Evolutionary conservation across 164 flowering plant genomes (phyloP).

Genomic region (Chimonanthus praecox): DNA sequence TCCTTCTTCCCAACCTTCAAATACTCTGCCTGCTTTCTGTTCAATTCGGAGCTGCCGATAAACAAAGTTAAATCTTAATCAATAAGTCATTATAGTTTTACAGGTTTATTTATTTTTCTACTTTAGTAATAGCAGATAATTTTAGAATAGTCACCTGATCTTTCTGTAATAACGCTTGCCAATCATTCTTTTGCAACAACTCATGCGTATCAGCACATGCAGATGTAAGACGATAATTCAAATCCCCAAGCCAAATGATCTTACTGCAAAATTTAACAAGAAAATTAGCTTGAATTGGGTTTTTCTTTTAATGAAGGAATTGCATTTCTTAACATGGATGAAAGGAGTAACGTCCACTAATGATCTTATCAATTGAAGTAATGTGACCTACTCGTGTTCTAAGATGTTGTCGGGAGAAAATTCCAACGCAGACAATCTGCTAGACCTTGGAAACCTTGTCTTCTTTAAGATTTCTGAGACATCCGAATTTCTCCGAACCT

Average conservation of each 20-base stretch:
- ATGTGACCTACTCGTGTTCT: constrained; percentile 36
- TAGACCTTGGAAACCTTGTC: constrained; percentile 52
- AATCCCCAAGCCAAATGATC: constrained; percentile 82
- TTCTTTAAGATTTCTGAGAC: constrained; percentile 65
- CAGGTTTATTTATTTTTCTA: background rate
- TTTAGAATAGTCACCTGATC: constrained; percentile 52
- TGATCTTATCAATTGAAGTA: background rate
- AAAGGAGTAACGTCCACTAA: background rate
- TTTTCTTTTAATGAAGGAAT: too few species aligned
- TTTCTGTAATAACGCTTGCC: constrained; percentile 70
- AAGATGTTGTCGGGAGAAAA: constrained; percentile 45
- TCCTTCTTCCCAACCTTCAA: constrained; percentile 89
- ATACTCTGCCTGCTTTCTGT: constrained; percentile 67
- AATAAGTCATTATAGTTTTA: too few species aligned
- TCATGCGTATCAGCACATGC: constrained; percentile 36
- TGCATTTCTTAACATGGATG: background rate
- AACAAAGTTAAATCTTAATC: background rate
- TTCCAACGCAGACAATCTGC: constrained; percentile 19
- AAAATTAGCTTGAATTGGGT: background rate
- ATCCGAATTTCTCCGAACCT: constrained; percentile 58
- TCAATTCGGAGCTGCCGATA: constrained; percentile 59
- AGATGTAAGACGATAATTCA: constrained; percentile 70
- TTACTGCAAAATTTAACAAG: constrained; percentile 32
- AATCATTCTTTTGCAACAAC: constrained; percentile 48
- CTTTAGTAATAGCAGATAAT: background rate